Evolutionary conservation across 2,329 filamentous ascomycete genomes (phyloP).

Genomic region (Cytospora leucostoma): DNA sequence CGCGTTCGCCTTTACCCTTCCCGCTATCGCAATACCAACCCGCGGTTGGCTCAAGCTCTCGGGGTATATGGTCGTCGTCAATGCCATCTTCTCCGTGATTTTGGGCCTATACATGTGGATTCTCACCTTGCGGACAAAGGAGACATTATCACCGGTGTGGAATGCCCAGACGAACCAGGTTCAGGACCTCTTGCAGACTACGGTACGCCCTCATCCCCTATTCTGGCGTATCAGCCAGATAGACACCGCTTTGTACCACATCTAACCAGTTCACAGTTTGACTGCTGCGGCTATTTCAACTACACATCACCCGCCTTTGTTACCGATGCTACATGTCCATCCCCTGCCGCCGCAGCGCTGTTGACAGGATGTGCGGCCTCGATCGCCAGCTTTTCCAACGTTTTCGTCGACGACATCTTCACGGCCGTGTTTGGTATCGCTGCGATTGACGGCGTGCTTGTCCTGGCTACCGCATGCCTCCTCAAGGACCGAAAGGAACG

Average conservation of each 20-base stretch:
- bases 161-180: constrained; percentile 53
- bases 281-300: constrained; percentile 80
- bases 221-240: background rate
- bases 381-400: constrained; percentile 69
- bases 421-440: constrained; percentile 80
- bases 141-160: constrained; percentile 64
- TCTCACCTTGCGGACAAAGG: constrained; percentile 68
- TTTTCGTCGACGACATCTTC: constrained; percentile 74
- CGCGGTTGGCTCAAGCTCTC: constrained; percentile 71
- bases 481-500: constrained; percentile 80
- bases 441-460: constrained; percentile 66
- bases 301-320: constrained; percentile 72
- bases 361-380: constrained; percentile 69
- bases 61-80: constrained; percentile 64
- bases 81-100: constrained; percentile 63
- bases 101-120: constrained; percentile 73
- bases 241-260: background rate
- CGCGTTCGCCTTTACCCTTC: constrained; percentile 69
- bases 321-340: constrained; percentile 67
- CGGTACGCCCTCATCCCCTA: constrained; percentile 48
- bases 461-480: constrained; percentile 73
- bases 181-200: constrained; percentile 70
- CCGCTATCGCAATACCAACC: constrained; percentile 67
- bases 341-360: constrained; percentile 68
- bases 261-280: constrained; percentile 55